These are phyloP conservation scores for Mycena crocata DNA, from an alignment of 768 basidiomycete species.

Conservation along the genomic window DNA sequence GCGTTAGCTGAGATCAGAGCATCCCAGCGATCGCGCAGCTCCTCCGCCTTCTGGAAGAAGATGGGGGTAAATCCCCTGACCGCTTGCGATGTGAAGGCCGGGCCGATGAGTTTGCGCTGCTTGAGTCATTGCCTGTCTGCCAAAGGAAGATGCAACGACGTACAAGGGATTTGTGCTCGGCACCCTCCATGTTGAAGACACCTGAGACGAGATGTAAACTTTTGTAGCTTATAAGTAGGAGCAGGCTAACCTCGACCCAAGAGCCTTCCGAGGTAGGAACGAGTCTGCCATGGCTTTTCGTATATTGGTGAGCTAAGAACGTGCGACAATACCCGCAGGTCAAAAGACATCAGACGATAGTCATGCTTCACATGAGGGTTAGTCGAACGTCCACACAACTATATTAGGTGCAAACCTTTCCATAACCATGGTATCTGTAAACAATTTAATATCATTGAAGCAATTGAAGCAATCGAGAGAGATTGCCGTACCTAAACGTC, in stretches of 20 bases:
- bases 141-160: neutral
- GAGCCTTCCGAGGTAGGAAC: constrained; percentile 56
- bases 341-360: constrained; percentile 64
- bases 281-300: constrained; percentile 70
- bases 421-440: constrained; percentile 63
- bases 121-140: neutral
- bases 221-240: too few relatives aligned
- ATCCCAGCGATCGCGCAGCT: constrained; percentile 60
- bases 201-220: constrained; percentile 42
- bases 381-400: neutral
- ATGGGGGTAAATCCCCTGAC: constrained; percentile 58
- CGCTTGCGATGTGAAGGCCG: constrained; percentile 61
- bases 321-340: constrained; percentile 60
- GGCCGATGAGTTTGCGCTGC: constrained; percentile 59
- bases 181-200: constrained; percentile 65
- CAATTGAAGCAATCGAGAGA: too few relatives aligned
- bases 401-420: constrained; percentile 29
- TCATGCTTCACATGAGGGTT: constrained; percentile 52
- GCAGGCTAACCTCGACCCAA: constrained; percentile 57
- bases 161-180: constrained; percentile 58
- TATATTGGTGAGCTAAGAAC: constrained; percentile 60
- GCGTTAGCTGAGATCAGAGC: constrained; percentile 39
- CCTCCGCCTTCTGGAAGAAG: constrained; percentile 64
- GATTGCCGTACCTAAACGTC: constrained; percentile 53
- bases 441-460: neutral